Evolutionary conservation across 176 grass and related monocot species (phyloP).

Genomic region (Bothriochloa decipiens): DNA sequence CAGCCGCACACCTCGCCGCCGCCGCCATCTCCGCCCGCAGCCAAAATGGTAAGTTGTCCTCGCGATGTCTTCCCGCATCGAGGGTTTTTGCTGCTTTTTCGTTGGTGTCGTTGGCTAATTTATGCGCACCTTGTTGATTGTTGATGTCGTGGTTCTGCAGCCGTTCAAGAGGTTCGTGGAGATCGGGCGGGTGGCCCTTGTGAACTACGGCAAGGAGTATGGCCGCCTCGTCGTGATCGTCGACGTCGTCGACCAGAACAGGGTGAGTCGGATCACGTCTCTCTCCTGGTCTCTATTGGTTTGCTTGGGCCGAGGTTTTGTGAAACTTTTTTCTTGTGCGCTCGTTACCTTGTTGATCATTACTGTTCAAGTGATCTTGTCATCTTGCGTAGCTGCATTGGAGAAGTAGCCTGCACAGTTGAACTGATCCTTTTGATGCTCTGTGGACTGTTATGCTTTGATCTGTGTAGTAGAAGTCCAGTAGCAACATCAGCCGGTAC

Average conservation of each 20-base stretch:
- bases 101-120: background rate
- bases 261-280: conserved; percentile 43
- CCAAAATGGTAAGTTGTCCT: conserved; percentile 53
- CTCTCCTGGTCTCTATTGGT: background rate
- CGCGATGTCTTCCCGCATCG: background rate
- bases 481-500: background rate
- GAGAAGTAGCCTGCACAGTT: background rate
- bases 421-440: background rate
- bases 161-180: conserved; percentile 90
- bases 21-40: conserved; percentile 25
- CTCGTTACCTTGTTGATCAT: background rate
- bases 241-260: conserved; percentile 81
- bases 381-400: too few relatives aligned
- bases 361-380: background rate
- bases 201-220: conserved; percentile 94
- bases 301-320: background rate
- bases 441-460: background rate
- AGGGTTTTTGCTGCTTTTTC: background rate
- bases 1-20: conserved; percentile 1
- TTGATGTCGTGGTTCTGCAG: conserved; percentile 25
- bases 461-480: background rate
- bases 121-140: background rate
- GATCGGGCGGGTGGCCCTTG: conserved; percentile 83
- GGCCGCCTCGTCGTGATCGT: conserved; percentile 88
- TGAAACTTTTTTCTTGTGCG: background rate